A percentile compares a stretch with the other conserved stretches of the same genome.
phyloP scores from a whole-genome alignment of 2,329 filamentous ascomycete species.

The Phyllosticta citrichinensis region DNA sequence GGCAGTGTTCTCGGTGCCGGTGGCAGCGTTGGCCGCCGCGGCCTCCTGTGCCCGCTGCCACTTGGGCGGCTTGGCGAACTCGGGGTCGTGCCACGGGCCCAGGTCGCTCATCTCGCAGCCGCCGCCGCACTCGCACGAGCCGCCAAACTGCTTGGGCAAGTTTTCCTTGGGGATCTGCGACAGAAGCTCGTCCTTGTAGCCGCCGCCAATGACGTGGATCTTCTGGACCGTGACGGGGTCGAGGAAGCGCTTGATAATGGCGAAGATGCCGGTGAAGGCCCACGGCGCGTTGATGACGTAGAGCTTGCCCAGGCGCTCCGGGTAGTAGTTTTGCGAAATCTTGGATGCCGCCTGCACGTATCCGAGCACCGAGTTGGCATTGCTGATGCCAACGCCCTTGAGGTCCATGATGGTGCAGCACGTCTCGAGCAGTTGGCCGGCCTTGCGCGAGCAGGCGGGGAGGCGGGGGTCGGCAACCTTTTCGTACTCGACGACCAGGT shows the following conservation, averaged over 20 bases:
- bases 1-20: not conserved
- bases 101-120: constrained; percentile 81
- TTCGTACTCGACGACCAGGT: constrained; percentile 96
- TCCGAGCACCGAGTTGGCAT: constrained; percentile 72
- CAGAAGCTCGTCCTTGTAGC: constrained; percentile 77
- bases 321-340: constrained; percentile 98
- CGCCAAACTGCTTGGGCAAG: constrained; percentile 77
- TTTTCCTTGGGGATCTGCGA: constrained; percentile 82
- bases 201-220: constrained; percentile 77
- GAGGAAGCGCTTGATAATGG: constrained; percentile 82
- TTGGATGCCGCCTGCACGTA: constrained; percentile 78
- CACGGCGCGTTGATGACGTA: constrained; percentile 98
- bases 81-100: constrained; percentile 73
- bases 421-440: constrained; percentile 83
- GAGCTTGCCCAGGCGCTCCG: constrained; percentile 87
- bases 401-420: constrained; percentile 98
- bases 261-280: constrained; percentile 84
- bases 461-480: constrained; percentile 87
- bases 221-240: constrained; percentile 95
- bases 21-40: constrained; percentile 12
- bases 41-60: constrained; percentile 30
- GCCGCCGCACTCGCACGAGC: constrained; percentile 67
- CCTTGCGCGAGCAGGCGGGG: constrained; percentile 89
- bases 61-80: constrained; percentile 52
- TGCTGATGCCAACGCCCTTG: constrained; percentile 81